Evolutionary conservation across 441 rosid genomes (phyloP).

Genomic region (Melastoma candidum): DNA sequence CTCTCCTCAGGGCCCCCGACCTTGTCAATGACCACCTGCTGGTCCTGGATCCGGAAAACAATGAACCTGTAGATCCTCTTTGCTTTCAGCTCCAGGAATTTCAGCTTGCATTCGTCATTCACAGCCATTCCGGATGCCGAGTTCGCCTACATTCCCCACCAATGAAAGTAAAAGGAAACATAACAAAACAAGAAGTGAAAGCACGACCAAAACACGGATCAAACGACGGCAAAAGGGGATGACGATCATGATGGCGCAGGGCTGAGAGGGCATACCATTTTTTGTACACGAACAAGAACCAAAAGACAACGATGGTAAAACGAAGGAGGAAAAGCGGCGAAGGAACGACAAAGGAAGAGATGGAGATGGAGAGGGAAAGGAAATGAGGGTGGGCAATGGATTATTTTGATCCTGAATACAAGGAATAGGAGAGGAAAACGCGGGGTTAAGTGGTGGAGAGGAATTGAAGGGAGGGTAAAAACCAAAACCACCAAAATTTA

Average conservation of each 20-base stretch:
- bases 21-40: slow-evolving; percentile 52
- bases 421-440: slow-evolving; percentile 20
- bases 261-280: slow-evolving; percentile 40
- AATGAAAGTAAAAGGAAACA: neutral
- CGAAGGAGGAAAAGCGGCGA: slow-evolving; percentile 17
- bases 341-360: slow-evolving; percentile 13
- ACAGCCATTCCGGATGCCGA: slow-evolving; percentile 73
- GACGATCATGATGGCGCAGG: neutral
- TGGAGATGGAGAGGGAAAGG: neutral
- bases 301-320: neutral
- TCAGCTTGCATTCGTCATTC: slow-evolving; percentile 59
- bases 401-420: slow-evolving; percentile 2
- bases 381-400: neutral
- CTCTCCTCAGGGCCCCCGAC: slow-evolving; percentile 41
- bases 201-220: too few species aligned
- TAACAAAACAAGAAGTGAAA: neutral
- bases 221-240: too few species aligned
- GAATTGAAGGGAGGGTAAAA: slow-evolving; percentile 27
- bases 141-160: slow-evolving; percentile 32
- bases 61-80: slow-evolving; percentile 59
- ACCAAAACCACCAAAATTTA: neutral
- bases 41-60: slow-evolving; percentile 49
- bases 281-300: slow-evolving; percentile 29
- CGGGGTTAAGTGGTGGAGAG: slow-evolving; percentile 23
- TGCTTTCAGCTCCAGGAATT: slow-evolving; percentile 55